Evolutionary conservation across 2,329 filamentous ascomycete species (phyloP), one percentile per base, ranked within the genome.

Genomic region (Thermoascus crustaceus): DNA sequence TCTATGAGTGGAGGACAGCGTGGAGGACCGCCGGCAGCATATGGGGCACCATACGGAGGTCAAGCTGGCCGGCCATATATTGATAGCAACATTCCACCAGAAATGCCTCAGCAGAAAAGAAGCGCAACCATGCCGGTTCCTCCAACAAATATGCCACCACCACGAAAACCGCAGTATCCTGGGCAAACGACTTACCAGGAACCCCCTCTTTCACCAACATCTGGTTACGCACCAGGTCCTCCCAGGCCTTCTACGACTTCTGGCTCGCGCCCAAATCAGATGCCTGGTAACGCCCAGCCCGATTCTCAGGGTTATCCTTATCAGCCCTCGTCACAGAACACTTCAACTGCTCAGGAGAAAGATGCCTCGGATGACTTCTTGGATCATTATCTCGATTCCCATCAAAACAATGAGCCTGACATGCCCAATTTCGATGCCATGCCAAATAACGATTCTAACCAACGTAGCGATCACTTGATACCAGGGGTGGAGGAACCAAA

Each of bases 381-480:
- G 26, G 68, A 70, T 23, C 67, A 67, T 36, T 62, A 76, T 35
- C 72, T 73, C 38, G 70, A 72, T 50, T 63, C 48, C 61, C 68
- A 47, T 60, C 69, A 47, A 10, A 36, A 55, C 23, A 48, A 55
- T 33, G 71, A 75, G 32, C 66, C 67, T 11, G 75, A 78, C 31
- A 78, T 80, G 74, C 76, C 76, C 2, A 72, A 80, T 44, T 80
- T 80, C 45, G 74, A 78, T 49, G 71, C 69, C 2, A 69, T 72
- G 41, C 61, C 66, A n/a, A 11, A 32, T 4, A 34, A 35, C 9
- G 35, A 41, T 4, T 13, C 25, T 11, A 30, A 30, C 13, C 41
- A 41, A 10, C 41, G 35, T 22, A 32, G 37, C 7, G 40, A 41
- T 9, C 35, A 40, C 17, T 29, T 43, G 26, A 27, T 55, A 14